Evolutionary conservation across 495 filamentous ascomycete genomes (phyloP).

Genomic region (Talaromyces ruber): DNA sequence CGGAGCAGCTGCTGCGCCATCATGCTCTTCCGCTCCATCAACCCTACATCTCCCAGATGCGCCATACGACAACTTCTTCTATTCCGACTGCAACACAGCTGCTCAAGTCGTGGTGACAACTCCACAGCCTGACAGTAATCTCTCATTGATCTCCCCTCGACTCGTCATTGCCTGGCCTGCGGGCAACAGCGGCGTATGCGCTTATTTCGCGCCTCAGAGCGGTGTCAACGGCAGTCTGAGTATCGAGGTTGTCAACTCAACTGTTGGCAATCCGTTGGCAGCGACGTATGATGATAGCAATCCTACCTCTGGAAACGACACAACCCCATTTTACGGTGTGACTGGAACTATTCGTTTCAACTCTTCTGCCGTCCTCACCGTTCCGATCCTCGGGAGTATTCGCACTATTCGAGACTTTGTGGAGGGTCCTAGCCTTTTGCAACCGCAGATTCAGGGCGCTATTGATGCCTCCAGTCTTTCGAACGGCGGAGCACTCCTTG

Average conservation of each 20-base stretch:
- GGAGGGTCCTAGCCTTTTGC: slow-evolving; percentile 46
- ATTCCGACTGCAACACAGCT: slow-evolving; percentile 48
- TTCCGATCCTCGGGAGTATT: slow-evolving; percentile 52
- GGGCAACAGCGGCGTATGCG: slow-evolving; percentile 50
- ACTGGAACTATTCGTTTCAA: slow-evolving; percentile 45
- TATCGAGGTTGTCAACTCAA: slow-evolving; percentile 41
- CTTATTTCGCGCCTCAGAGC: slow-evolving; percentile 45
- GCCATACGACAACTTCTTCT: slow-evolving; percentile 58
- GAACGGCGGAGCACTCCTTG: slow-evolving; percentile 35
- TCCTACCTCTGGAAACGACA: slow-evolving; percentile 13
- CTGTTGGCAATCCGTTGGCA: slow-evolving; percentile 20
- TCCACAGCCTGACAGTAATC: slow-evolving; percentile 42
- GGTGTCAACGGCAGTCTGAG: slow-evolving; percentile 45
- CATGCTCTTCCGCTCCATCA: slow-evolving; percentile 6
- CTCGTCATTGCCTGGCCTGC: slow-evolving; percentile 57
- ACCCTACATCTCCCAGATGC: slow-evolving; percentile 20
- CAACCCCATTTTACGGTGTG: slow-evolving; percentile 40
- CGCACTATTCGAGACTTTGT: slow-evolving; percentile 53
- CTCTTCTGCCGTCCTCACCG: slow-evolving; percentile 39
- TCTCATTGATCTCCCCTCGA: slow-evolving; percentile 44
- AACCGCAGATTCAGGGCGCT: slow-evolving; percentile 43
- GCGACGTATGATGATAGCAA: slow-evolving; percentile 21
- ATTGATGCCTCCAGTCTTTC: slow-evolving; percentile 24
- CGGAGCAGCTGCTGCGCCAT: not conserved
- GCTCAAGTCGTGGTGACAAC: slow-evolving; percentile 52